phyloP scores from a whole-genome alignment of 805 yeast genomes.

The Candida hungchunana region DNA sequence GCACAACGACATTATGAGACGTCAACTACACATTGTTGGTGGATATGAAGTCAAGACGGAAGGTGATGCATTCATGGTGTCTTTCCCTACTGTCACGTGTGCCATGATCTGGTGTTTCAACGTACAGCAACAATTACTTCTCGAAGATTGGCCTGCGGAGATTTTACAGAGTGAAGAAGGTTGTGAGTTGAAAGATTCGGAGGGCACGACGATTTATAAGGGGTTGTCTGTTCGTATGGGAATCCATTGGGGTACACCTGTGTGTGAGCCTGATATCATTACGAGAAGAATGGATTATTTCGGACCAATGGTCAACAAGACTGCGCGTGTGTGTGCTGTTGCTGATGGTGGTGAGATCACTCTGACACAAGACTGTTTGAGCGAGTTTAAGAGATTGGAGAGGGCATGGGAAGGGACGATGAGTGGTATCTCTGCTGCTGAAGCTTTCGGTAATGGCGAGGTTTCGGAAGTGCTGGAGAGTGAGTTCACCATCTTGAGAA shows the following conservation, averaged over 20 bases:
- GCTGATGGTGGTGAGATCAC: conserved; percentile 99
- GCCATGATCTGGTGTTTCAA: conserved; percentile 94
- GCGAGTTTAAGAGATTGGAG: conserved; percentile 60
- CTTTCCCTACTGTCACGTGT: conserved; percentile 87
- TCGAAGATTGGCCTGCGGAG: conserved; percentile 95
- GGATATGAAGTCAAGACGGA: conserved; percentile 99
- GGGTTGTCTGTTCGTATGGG: conserved; percentile 98
- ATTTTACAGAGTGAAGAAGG: conserved; percentile 83
- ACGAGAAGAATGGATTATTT: conserved; percentile 98
- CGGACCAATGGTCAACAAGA: conserved; percentile 97
- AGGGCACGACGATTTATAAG: conserved; percentile 59
- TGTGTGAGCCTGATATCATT: conserved; percentile 89
- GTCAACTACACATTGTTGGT: conserved; percentile 86
- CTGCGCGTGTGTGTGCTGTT: conserved; percentile 87
- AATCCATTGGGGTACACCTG: conserved; percentile 96
- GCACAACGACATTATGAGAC: conserved; percentile 91
- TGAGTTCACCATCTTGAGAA: conserved; percentile 61
- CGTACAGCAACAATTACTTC: conserved; percentile 77
- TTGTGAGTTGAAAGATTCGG: conserved; percentile 64
- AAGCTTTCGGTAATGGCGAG: conserved; percentile 41
- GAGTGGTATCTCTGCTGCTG: conserved; percentile 28
- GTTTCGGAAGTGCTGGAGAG: conserved; percentile 56
- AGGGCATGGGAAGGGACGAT: conserved; percentile 4
- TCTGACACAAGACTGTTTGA: conserved; percentile 74
- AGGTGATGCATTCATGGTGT: conserved; percentile 98